These are phyloP conservation scores for Coleophoma crateriformis DNA, from an alignment of 2,329 filamentous ascomycete genomes.

Conservation along the genomic window DNA sequence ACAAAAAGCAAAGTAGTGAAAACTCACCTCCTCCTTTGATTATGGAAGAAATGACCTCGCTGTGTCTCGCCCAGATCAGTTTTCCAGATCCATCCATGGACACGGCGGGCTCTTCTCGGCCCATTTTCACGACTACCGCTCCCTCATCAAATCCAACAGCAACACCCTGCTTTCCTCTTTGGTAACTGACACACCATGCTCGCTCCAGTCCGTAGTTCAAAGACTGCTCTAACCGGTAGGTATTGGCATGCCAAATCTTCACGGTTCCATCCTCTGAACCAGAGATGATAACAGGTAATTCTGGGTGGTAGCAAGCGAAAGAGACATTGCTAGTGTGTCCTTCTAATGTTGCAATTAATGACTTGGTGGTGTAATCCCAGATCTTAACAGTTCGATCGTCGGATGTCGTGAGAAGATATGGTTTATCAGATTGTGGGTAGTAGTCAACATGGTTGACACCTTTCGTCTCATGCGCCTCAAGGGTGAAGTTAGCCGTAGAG, in stretches of 20 bases:
- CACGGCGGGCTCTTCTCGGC: constrained; percentile 92
- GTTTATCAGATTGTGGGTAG: constrained; percentile 68
- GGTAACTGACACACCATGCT: constrained; percentile 96
- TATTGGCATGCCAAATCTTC: constrained; percentile 98
- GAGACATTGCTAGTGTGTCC: constrained; percentile 98
- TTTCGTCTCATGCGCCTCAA: constrained; percentile 95
- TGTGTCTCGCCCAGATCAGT: constrained; percentile 92
- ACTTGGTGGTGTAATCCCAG: constrained; percentile 99
- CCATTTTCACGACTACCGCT: constrained; percentile 96
- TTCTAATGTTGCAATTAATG: constrained; percentile 90
- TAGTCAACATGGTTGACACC: constrained; percentile 98
- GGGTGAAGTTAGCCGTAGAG: constrained; percentile 89
- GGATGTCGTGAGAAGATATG: constrained; percentile 91
- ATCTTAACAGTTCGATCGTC: constrained; percentile 97
- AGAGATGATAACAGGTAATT: constrained; percentile 94
- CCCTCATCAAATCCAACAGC: constrained; percentile 97
- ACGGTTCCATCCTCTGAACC: constrained; percentile 96
- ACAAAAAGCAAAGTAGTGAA: not conserved
- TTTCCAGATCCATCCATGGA: constrained; percentile 97
- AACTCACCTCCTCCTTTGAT: constrained; percentile 76
- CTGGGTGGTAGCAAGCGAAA: constrained; percentile 96
- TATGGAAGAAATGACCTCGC: constrained; percentile 88
- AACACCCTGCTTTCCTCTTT: constrained; percentile 88
- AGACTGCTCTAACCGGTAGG: constrained; percentile 92
- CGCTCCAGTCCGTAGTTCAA: constrained; percentile 93